Base-by-base conservation (phyloP, 139 green algal genomes). In the Chlamydomonas applanata region DNA sequence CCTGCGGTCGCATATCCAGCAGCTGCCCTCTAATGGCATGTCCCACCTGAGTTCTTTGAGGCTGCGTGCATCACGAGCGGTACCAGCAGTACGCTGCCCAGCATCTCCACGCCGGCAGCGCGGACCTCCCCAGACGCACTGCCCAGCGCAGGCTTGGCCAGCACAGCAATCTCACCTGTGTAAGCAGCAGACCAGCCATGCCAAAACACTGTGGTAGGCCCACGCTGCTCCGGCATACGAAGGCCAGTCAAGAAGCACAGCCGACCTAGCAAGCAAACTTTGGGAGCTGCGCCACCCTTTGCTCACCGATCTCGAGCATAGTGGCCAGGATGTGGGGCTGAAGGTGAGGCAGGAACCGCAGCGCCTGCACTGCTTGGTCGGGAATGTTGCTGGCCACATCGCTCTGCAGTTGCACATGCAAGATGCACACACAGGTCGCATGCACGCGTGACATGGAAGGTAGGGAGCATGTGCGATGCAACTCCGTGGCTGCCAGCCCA, bases 301-400 rank as follows among this genome's bases (percentile, higher is more conserved):
- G 33, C 25, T 30, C 49, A 74, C 69, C 69, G 62, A 49, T 67
- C 49, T 66, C 52, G 2, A 65, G 29, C 69, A 74, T 74, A 2
- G 17, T 29, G 19, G 69, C 49, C 30, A 69, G 62, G 2, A 69
- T 52, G 32, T 69, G 62, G 34, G 32, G 33, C 7, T 49, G 62
- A 4, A 69, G 32, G 13, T 69, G 62, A 5, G 62, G 62, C 30
- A 69, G 32, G 34, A 49, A 69, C n/a, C 33, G 33, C 4, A 69
- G 62, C 2, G 62, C 62, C 4, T 24, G 33, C 14, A 32, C 62
- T 52, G 62, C 62, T 17, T 46, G 14, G 32, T 69, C 62, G 3
- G 62, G 62, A n/a, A 32, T 49, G 32, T 66, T 30, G 30, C 11
- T 35, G 29, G 59, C 59, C 59, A 66, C n/a, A 30, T 66, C 59